These are phyloP conservation scores for Monilinia polystroma DNA, from an alignment of 2,329 filamentous ascomycete genomes.

Conservation along the genomic window DNA sequence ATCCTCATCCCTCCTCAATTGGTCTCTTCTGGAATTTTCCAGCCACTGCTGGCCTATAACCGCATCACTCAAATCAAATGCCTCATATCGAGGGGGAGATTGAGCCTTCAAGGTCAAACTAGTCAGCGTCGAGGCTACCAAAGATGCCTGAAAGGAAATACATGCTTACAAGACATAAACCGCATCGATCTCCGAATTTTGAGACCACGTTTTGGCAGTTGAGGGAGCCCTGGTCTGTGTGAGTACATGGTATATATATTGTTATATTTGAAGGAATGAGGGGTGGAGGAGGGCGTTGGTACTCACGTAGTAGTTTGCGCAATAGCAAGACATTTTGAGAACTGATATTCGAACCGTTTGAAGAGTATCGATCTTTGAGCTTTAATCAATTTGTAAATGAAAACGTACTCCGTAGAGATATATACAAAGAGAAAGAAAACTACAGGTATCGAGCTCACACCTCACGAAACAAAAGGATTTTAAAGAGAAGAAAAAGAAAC, in stretches of 20 bases:
- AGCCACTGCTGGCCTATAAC: constrained; percentile 9
- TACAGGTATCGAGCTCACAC: neutral
- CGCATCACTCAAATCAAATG: neutral
- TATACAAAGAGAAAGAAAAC: neutral
- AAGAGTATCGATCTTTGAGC: neutral
- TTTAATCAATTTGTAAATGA: neutral
- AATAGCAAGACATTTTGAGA: constrained; percentile 18
- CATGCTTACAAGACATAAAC: constrained; percentile 10
- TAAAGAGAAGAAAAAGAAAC: neutral
- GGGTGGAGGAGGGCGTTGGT: neutral
- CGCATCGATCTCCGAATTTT: constrained; percentile 17
- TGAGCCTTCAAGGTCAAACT: neutral
- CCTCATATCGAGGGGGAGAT: neutral
- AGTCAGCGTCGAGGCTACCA: neutral
- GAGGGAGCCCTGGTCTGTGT: constrained; percentile 9
- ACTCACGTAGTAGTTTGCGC: constrained; percentile 22
- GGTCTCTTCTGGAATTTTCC: constrained; percentile 1
- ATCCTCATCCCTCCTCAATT: constrained; percentile 10
- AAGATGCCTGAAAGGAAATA: neutral
- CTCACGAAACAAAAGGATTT: no score
- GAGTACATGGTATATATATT: neutral
- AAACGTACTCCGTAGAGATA: neutral
- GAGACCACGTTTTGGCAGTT: constrained; percentile 17
- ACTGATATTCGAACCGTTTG: neutral
- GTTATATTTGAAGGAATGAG: neutral